A percentile compares a stretch with the other conserved stretches of the same genome.
Evolutionary conservation across 1,139 yeast genomes (phyloP).

Genomic region (Scheffersomyces insectosa): DNA sequence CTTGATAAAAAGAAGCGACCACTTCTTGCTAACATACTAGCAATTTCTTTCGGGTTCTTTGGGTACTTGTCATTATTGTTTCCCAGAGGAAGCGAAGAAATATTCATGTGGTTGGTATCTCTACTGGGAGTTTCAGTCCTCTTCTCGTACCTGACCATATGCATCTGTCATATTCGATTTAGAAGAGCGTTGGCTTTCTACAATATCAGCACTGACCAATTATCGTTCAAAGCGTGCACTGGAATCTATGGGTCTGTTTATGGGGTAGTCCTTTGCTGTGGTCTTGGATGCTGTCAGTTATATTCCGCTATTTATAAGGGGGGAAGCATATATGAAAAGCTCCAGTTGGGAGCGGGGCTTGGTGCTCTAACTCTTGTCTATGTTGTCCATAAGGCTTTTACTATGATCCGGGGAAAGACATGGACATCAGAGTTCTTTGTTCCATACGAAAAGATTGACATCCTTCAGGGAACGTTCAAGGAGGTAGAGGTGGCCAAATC

Average conservation of each 20-base stretch:
- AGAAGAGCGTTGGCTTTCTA: constrained; percentile 1
- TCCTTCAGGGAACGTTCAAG: constrained; percentile 1
- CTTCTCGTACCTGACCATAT: constrained; percentile 5
- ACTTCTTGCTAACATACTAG: constrained; percentile 13
- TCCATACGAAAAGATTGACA: not conserved
- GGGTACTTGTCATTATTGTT: constrained; percentile 14
- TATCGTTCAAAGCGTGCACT: constrained; percentile 1
- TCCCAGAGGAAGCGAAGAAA: constrained; percentile 10
- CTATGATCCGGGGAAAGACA: not conserved
- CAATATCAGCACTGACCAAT: not conserved
- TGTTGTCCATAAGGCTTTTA: not conserved
- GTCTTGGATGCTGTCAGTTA: constrained; percentile 1
- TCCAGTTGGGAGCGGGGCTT: not conserved
- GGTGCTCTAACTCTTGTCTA: not conserved
- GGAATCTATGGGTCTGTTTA: constrained; percentile 3
- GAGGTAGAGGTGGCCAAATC: not conserved
- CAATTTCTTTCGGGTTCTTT: constrained; percentile 15
- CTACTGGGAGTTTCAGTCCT: constrained; percentile 16
- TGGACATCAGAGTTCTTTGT: not conserved
- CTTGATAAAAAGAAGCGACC: constrained; percentile 17
- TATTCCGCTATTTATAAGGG: not conserved
- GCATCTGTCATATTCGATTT: constrained; percentile 4
- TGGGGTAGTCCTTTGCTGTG: not conserved
- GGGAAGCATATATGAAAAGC: not conserved
- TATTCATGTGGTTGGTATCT: constrained; percentile 17